phyloP scores from a whole-genome alignment of 2,329 filamentous ascomycete genomes.

The Ophiosphaerella herpotricha region DNA sequence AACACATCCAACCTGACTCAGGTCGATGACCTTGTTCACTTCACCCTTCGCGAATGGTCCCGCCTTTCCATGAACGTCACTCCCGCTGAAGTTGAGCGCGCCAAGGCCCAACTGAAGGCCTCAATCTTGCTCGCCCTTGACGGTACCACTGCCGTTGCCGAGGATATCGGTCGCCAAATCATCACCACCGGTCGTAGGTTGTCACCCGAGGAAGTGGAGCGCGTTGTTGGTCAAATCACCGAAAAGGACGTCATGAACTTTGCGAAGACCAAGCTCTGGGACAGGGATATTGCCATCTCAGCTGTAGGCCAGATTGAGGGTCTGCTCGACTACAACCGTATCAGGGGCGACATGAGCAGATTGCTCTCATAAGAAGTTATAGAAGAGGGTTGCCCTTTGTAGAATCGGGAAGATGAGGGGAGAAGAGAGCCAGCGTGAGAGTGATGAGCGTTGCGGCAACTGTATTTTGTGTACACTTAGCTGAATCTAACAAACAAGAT shows the following conservation, averaged over 20 bases:
- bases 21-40: slow-evolving; percentile 96
- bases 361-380: slow-evolving; percentile 55
- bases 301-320: slow-evolving; percentile 94
- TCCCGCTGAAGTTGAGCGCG: slow-evolving; percentile 91
- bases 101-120: slow-evolving; percentile 98
- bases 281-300: slow-evolving; percentile 92
- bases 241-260: slow-evolving; percentile 98
- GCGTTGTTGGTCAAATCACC: slow-evolving; percentile 83
- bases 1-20: slow-evolving; percentile 85
- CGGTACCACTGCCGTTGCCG: slow-evolving; percentile 93
- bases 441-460: slow-evolving; percentile 25
- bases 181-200: slow-evolving; percentile 94
- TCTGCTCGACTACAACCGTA: slow-evolving; percentile 73
- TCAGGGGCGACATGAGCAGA: slow-evolving; percentile 85
- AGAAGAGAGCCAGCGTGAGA: background rate
- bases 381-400: background rate
- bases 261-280: slow-evolving; percentile 93
- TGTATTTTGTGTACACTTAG: slow-evolving; percentile 45
- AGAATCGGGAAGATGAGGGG: background rate
- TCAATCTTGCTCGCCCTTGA: slow-evolving; percentile 96
- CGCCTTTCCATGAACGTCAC: slow-evolving; percentile 87
- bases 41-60: slow-evolving; percentile 97
- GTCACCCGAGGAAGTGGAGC: slow-evolving; percentile 92
- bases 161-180: slow-evolving; percentile 98
- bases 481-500: slow-evolving; percentile 38